A percentile compares a stretch with the other conserved stretches of the same genome.
Conservation (phyloP, 2,329 filamentous ascomycete species). For the Trichoderma guizhouense region DNA sequence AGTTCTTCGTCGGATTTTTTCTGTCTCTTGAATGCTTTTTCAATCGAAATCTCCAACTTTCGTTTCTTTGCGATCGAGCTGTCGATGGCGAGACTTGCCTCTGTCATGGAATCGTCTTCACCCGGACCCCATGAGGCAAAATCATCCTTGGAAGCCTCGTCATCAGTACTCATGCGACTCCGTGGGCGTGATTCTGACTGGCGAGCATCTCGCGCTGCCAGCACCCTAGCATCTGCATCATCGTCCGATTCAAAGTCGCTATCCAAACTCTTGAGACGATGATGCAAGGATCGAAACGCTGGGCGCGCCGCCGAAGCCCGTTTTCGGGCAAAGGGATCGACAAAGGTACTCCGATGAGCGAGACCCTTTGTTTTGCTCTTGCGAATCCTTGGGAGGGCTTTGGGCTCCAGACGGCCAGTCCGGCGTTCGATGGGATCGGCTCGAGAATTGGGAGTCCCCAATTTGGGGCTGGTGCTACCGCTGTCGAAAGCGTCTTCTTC, state of each 20-base stretch:
- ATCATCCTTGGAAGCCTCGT: constrained; percentile 51
- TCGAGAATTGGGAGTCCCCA: constrained; percentile 64
- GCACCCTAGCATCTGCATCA: constrained; percentile 57
- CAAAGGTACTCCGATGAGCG: constrained; percentile 59
- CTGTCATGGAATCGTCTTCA: constrained; percentile 67
- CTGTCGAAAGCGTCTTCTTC: constrained; percentile 55
- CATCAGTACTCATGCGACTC: constrained; percentile 68
- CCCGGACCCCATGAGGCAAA: constrained; percentile 45
- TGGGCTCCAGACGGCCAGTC: constrained; percentile 51
- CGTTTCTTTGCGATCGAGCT: constrained; percentile 60
- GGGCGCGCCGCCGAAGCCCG: constrained; percentile 57
- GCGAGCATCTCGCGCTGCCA: constrained; percentile 72
- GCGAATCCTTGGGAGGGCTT: constrained; percentile 71
- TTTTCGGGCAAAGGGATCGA: constrained; percentile 63
- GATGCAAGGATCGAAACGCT: constrained; percentile 75
- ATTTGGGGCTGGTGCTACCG: constrained; percentile 58
- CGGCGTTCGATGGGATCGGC: constrained; percentile 60
- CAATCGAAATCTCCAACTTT: constrained; percentile 65
- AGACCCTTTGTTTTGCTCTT: constrained; percentile 58
- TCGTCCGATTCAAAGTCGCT: constrained; percentile 85
- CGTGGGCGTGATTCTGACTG: constrained; percentile 78
- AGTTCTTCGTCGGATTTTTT: constrained; percentile 79
- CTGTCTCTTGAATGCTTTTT: constrained; percentile 71
- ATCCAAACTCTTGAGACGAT: constrained; percentile 60
- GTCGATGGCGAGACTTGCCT: constrained; percentile 67